Base-by-base conservation (phyloP, 805 yeast species). In the Suhomyces sp. region DNA sequence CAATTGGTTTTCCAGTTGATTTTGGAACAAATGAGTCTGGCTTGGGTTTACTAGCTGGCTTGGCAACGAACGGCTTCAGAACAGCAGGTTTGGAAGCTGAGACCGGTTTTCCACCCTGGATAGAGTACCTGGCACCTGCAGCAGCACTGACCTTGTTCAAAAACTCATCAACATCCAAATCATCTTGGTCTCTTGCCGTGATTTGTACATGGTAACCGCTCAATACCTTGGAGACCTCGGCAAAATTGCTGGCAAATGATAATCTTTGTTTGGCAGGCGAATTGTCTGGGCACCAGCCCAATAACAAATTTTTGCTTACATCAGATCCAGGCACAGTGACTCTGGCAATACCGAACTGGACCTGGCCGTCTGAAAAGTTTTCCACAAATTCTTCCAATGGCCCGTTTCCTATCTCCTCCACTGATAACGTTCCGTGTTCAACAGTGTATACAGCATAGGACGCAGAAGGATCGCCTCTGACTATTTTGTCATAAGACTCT, bases 211-310 rank as follows among this genome's bases (percentile, higher is more conserved):
- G 99, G 72, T 93, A 94, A 45, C 96, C 96, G 59, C 78, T 78
- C 62, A 88, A 77, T 19, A 83, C 75, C 53, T 78, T 83, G 24
- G 91, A 82, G 19, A 88, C 87, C 40, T 85, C 88, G 40, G 89
- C 90, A 58, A 87, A 85, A 68, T 87, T 88, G 54, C 83, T 72
- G 24, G 93, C 91, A 70, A 85, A 88, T 1, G 91, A 84, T 44
- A 89, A 80, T 60, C 90, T 81, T 24, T 86, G 77, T 64, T 85
- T 87, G 76, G 78, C 57, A 48, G 97, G 96, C 20, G 96, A 92
- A 51, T 93, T 89, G 68, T 94, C 98, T 6, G 99, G 99, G 72
- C 96, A 89, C 97, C 97, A 93, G 48, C 97, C 98, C 37, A 94
- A 77, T 46, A 94, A 75, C 29, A 93, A 80, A 57, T 89, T 77